phyloP scores from a whole-genome alignment of 2,329 filamentous ascomycete species.

The Aspergillus hiratsukae region DNA sequence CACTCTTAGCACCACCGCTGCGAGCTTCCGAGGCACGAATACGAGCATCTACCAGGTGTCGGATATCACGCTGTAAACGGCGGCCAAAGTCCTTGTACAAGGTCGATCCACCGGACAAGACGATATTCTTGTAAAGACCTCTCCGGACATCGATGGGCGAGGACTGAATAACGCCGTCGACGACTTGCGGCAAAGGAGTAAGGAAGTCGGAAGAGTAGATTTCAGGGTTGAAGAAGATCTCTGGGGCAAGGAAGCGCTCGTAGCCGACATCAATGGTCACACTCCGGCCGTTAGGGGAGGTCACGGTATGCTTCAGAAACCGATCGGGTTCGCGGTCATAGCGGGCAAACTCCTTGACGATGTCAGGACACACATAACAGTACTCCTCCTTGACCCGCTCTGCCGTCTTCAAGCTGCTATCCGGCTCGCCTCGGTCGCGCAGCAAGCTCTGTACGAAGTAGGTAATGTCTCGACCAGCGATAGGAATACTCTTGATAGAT shows the following conservation, averaged over 20 bases:
- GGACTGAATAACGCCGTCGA: conserved; percentile 94
- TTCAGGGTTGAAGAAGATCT: conserved; percentile 99
- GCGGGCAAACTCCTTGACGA: conserved; percentile 94
- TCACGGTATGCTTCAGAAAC: conserved; percentile 85
- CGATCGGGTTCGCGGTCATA: conserved; percentile 90
- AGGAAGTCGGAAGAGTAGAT: conserved; percentile 99
- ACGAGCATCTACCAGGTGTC: conserved; percentile 87
- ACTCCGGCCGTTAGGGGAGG: conserved; percentile 77
- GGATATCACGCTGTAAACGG: conserved; percentile 92
- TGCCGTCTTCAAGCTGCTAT: conserved; percentile 94
- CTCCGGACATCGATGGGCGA: conserved; percentile 96
- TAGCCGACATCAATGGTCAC: conserved; percentile 91
- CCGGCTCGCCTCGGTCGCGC: conserved; percentile 90
- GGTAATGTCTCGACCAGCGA: conserved; percentile 95
- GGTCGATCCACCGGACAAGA: conserved; percentile 92
- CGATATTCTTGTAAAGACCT: conserved; percentile 99
- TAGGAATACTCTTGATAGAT: conserved; percentile 98
- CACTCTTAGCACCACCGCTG: conserved; percentile 87
- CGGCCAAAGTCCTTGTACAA: conserved; percentile 98
- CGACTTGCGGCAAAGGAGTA: conserved; percentile 87
- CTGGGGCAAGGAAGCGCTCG: conserved; percentile 93
- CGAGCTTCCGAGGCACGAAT: conserved; percentile 88
- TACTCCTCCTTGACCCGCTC: conserved; percentile 98
- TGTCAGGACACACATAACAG: conserved; percentile 97
- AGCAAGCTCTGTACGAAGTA: conserved; percentile 97